Base-by-base conservation (phyloP, 805 yeast genomes). In the Candida nitratophila region DNA sequence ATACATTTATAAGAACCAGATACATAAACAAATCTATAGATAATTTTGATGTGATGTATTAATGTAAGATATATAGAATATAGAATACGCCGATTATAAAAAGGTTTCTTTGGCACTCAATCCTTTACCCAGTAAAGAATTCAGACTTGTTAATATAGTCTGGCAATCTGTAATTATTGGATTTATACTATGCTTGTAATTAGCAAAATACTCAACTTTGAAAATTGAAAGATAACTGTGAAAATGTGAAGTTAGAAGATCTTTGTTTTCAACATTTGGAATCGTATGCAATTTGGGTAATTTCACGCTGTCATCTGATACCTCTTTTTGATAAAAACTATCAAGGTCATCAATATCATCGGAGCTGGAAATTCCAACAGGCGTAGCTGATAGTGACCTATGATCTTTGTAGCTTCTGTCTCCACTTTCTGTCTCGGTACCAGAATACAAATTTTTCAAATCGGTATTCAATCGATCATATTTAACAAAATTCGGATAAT, bases 81-180 rank as follows among this genome's bases (percentile, higher is more conserved):
- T 24, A 24, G 10, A 10, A 10, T 24, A 24, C 10, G 6, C 10
- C 10, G 6, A 7, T 24, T 10, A 24, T 7, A 24, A 24, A 32
- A 32, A 32, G 4, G 21, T 30, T 19, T 26, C 22, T 16, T 41
- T 40, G 31, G 44, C 40, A 17, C 38, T 39, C n/a, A 54, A 20
- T 37, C 51, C 58, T 32, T 36, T 43, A 19, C 51, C 56, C 29
- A 54, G 37, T 30, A 54, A 43, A 21, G 46, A 26, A 47, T 39
- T 8, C 5, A 52, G 36, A 14, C 48, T 42, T 10, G 51, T 47
- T 37, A 57, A 17, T 15, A 49, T 43, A 22, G 48, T 41, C 5
- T 35, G 37, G 36, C 57, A 53, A 37, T 57, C 60, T 9, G 59
- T 50, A 20, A 57, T 41, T 7, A 49, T 39, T 4, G 60, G 59